Base-by-base conservation (phyloP, 345 rosid genomes). In the Turritis glabra region DNA sequence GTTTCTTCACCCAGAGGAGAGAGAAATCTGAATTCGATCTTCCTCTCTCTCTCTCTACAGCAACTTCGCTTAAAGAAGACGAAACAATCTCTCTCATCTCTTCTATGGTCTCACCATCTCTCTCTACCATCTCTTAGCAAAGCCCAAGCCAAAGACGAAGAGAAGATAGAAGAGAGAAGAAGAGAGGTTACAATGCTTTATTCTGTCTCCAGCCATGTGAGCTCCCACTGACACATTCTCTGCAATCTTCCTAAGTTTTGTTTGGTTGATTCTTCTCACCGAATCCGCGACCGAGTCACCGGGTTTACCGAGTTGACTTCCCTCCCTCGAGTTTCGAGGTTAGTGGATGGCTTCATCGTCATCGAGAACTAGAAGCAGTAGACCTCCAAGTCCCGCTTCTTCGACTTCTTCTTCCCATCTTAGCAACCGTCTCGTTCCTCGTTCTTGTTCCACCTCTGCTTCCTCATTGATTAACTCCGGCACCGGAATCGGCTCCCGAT, bases 301-400 rank as follows among this genome's bases (percentile, higher is more conserved):
- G 82, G 38, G 23, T 74, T 80, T 79, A 67, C 57, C 61, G 84
- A 83, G 83, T 76, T 81, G 67, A 78, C 77, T 73, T 74, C 32
- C 37, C 54, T 43, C 67, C 67, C 67, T 21, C 53, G 69, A 76
- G 76, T 23, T 46, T 70, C 52, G 40, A 32, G 40, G 71, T 37
- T 27, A 50, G 85, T 90, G 93, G 88, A 79, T 79, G 81, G 81
- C 81, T 67, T 79, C 97, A 50, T 90, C 96, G 13, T 90, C 95
- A 38, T 92, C 97, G 1, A 86, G 89, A 71, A 88, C 89, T n/a
- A 80, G 98, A 29, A 90, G 96, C 82, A 87, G 88, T 55, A 89
- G 92, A 76, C 87, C 99, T 1, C 66, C 90, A 46, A 90, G 87
- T 40, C 94, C 99, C 0, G 54, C 98, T 25, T 87, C 98, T 32